Evolutionary conservation across 495 filamentous ascomycete species (phyloP), one percentile per base, ranked within the genome.

Genomic region (Astrothelium subdiscretum): DNA sequence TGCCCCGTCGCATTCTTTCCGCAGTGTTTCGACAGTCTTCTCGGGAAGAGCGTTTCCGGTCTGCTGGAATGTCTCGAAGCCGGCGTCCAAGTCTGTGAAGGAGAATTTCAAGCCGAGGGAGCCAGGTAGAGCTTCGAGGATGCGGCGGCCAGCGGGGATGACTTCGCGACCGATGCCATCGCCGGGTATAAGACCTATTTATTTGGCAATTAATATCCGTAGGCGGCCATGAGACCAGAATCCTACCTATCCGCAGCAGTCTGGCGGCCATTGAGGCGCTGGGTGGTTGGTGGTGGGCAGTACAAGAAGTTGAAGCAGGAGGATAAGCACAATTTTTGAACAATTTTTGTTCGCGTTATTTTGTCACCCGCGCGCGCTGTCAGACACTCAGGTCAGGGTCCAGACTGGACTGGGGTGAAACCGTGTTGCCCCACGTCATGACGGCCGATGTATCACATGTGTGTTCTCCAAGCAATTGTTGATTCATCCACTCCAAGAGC

Each of bases 131-230:
- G 94, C 86, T 78, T 97, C 91, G 68, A 98, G 87, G 67, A 97
- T 78, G 57, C 85, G 84, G 61, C 91, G 88, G 62, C 92, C 94
- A 59, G 94, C 92, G 66, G 95, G 95, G 76, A 98, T 96, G 73
- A 98, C 94, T 78, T 98, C 94, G 71, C 89, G 89, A 74, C 94
- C 94, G 75, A 98, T 98, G 74, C 94, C 94, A 79, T 98, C 94
- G 73, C 94, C 94, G 74, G 94, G 90, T 70, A 97, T 96, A 72
- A 98, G 87, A 71, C 91, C 92, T 95, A 68, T 31, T 59, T 26
- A 62, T 60, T 62, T 38, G 32, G 1, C 22, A 58, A 15, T 31
- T 26, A 60, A 22, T 58, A 31, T 61, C 59, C 29, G 63, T 32
- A 51, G 10, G 58, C 61, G 26, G 40, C 8, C 12, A 6, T 38